Evolutionary conservation across 2,329 filamentous ascomycete genomes (phyloP).

Genomic region (Fusarium neocosmosporiellum): DNA sequence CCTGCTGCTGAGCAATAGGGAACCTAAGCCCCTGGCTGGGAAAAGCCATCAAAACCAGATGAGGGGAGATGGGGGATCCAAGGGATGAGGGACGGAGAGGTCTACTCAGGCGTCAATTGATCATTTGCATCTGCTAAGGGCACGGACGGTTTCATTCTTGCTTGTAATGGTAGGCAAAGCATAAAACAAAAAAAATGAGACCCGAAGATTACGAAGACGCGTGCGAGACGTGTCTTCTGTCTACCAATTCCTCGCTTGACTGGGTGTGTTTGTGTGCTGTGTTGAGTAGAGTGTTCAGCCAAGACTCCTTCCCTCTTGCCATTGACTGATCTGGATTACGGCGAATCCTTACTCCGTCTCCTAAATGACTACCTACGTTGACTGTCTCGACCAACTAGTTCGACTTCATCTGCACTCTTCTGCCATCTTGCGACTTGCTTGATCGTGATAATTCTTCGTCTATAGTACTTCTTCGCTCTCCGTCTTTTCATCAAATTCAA

Average conservation of each 20-base stretch:
- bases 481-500: constrained; percentile 34
- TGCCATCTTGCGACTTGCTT: constrained; percentile 6
- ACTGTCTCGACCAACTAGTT: neutral
- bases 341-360: neutral
- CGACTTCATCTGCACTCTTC: neutral
- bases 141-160: constrained; percentile 54
- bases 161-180: constrained; percentile 53
- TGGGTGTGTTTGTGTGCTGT: neutral
- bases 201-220: constrained; percentile 47
- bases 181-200: constrained; percentile 52
- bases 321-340: neutral
- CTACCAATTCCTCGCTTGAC: constrained; percentile 29
- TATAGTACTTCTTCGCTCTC: constrained; percentile 25
- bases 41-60: constrained; percentile 38
- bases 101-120: constrained; percentile 56
- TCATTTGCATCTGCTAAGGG: constrained; percentile 56
- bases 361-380: neutral
- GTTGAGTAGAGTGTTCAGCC: neutral
- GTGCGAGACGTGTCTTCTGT: constrained; percentile 38
- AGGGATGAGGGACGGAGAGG: constrained; percentile 49
- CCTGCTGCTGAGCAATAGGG: constrained; percentile 55
- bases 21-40: constrained; percentile 36
- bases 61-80: constrained; percentile 40
- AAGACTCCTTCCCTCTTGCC: neutral
- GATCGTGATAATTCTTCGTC: constrained; percentile 27